Evolutionary conservation across 2,329 filamentous ascomycete species (phyloP).

Genomic region (Calcarisporium arbuscula): DNA sequence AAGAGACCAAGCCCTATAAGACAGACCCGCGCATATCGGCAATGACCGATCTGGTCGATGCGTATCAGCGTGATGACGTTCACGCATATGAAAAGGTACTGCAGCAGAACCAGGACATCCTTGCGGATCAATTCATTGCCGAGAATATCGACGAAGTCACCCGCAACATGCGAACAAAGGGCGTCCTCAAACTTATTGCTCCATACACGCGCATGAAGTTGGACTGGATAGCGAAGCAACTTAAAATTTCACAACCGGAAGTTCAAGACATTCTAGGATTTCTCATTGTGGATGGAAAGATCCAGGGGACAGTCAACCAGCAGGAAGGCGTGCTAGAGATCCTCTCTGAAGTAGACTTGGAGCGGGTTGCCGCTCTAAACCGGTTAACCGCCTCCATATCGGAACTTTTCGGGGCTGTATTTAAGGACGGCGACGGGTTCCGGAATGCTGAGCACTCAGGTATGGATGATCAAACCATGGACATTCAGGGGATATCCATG

Average conservation of each 20-base stretch:
- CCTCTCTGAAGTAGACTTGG: slow-evolving; percentile 63
- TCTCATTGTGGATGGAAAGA: slow-evolving; percentile 83
- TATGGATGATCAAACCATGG: slow-evolving; percentile 22
- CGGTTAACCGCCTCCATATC: slow-evolving; percentile 67
- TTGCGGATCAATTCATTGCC: slow-evolving; percentile 90
- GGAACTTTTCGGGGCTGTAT: slow-evolving; percentile 62
- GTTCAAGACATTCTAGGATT: slow-evolving; percentile 95
- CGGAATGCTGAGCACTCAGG: slow-evolving; percentile 20
- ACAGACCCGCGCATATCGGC: slow-evolving; percentile 90
- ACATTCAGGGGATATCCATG: slow-evolving; percentile 17
- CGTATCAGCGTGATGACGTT: slow-evolving; percentile 93
- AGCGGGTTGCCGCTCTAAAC: slow-evolving; percentile 66
- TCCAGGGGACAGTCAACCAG: slow-evolving; percentile 85
- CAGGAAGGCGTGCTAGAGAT: slow-evolving; percentile 79
- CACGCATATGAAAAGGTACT: slow-evolving; percentile 85
- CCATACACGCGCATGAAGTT: slow-evolving; percentile 92
- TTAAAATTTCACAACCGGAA: slow-evolving; percentile 78
- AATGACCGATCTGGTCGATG: slow-evolving; percentile 95
- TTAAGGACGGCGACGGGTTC: slow-evolving; percentile 74
- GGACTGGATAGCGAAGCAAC: slow-evolving; percentile 77
- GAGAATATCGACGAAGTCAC: slow-evolving; percentile 99
- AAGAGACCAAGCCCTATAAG: slow-evolving; percentile 97
- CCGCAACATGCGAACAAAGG: slow-evolving; percentile 95
- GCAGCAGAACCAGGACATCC: slow-evolving; percentile 78
- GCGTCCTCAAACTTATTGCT: slow-evolving; percentile 84